Conservation (phyloP, 2,329 filamentous ascomycete genomes). For the Fusarium proliferatum region DNA sequence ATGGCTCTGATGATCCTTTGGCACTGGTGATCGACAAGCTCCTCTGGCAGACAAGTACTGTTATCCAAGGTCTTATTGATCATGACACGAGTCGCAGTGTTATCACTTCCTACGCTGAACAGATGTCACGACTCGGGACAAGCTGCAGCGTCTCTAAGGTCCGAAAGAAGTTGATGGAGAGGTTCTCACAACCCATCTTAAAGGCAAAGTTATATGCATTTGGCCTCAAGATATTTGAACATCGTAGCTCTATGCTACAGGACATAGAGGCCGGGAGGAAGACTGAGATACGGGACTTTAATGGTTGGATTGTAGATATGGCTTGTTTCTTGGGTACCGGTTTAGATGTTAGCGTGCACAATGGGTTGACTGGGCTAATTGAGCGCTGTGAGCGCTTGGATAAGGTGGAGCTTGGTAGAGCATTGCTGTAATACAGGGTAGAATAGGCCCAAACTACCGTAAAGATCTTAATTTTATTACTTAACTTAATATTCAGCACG, state of each 20-base stretch:
- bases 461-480: accelerated
- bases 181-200: constrained; percentile 3
- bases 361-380: not conserved
- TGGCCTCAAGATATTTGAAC: constrained; percentile 10
- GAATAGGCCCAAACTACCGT: accelerated
- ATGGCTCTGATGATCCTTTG: not conserved
- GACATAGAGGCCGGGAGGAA: not conserved
- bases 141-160: not conserved
- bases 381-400: not conserved
- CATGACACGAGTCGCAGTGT: not conserved
- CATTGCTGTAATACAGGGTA: not conserved
- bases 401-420: not conserved
- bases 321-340: not conserved
- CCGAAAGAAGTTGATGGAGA: not conserved
- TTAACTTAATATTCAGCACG: accelerated
- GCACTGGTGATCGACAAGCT: not conserved
- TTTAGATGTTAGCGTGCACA: not conserved
- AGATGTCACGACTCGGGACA: not conserved
- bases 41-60: not conserved
- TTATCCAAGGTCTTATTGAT: constrained; percentile 2
- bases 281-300: constrained; percentile 1
- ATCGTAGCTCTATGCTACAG: constrained; percentile 11
- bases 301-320: constrained; percentile 10
- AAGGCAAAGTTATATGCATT: not conserved
- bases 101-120: not conserved